These are phyloP conservation scores for Epichloe scottii DNA, from an alignment of 2,329 filamentous ascomycete species.

Conservation along the genomic window DNA sequence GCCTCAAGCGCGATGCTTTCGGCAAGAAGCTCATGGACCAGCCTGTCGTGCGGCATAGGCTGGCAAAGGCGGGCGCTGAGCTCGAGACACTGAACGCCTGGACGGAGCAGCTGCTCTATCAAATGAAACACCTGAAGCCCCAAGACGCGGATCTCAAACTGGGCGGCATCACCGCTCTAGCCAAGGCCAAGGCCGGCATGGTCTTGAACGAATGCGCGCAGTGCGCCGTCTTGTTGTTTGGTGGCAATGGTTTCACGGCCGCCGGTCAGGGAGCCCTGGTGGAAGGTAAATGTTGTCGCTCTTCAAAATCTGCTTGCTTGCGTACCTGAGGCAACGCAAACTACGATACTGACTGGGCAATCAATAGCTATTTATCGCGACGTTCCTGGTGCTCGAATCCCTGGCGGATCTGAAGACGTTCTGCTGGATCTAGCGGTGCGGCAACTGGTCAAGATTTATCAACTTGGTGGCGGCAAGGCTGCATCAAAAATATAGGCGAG, in stretches of 20 bases:
- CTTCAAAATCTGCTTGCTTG: slow-evolving; percentile 17
- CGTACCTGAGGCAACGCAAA: not conserved
- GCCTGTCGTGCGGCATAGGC: slow-evolving; percentile 46
- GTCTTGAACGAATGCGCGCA: slow-evolving; percentile 41
- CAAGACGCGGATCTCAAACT: slow-evolving; percentile 19
- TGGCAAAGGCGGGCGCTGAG: slow-evolving; percentile 43
- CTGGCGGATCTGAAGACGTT: slow-evolving; percentile 43
- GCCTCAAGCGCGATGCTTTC: slow-evolving; percentile 41
- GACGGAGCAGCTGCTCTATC: slow-evolving; percentile 47
- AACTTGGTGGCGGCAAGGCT: not conserved
- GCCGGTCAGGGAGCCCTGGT: slow-evolving; percentile 33
- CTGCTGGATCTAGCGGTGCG: slow-evolving; percentile 35
- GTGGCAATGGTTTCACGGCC: slow-evolving; percentile 38
- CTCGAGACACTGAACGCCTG: slow-evolving; percentile 51
- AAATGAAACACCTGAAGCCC: slow-evolving; percentile 30
- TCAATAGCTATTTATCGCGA: not conserved
- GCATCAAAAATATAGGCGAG: not conserved
- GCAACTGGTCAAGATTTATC: slow-evolving; percentile 13
- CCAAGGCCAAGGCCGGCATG: slow-evolving; percentile 35
- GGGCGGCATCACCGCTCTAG: slow-evolving; percentile 18
- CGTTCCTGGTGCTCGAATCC: slow-evolving; percentile 22
- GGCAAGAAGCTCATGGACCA: slow-evolving; percentile 44
- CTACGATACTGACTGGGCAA: not conserved
- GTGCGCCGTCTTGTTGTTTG: slow-evolving; percentile 40
- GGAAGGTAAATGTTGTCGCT: slow-evolving; percentile 39